Base-by-base conservation (phyloP, 306 rosid species). In the Spatholobus suberectus region DNA sequence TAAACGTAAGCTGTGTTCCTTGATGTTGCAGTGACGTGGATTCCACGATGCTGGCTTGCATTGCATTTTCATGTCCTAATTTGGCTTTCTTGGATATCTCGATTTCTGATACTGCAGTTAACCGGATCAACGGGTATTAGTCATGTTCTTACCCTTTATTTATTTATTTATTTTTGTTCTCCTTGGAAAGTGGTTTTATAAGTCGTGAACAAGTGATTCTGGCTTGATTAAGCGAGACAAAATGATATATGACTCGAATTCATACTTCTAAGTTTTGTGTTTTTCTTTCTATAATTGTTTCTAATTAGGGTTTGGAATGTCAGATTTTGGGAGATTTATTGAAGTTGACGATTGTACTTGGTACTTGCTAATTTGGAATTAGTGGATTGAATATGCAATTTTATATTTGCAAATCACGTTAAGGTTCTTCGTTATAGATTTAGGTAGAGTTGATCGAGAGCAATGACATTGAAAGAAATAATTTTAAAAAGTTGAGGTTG, bases 51-150 rank as follows among this genome's bases (percentile, higher is more conserved):
- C 87, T 93, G 65, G 95, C 92, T 34, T 93, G 95, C 97, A 41
- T 34, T 91, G 95, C 97, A 41, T 93, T 91, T 49, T 93, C 97
- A 3, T 93, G 97, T 80, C 94, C 95, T 23, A 91, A 87, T 88
- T 90, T 93, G 34, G 97, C 88, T 27, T 82, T 15, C 34, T n/a
- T 93, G 95, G 97, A 91, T 89, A 90, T 91, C 76, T 72, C 79
- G 20, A 78, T 73, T 18, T 81, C 90, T 23, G 77, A 79, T 43
- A 35, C 73, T 29, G 90, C 95, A 13, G 20, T 81, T 61, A 93
- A 91, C 85, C 89, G 95, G 73, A 93, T 93, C 82, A 89, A 88
- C 2, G 95, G 97, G 95, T 93, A 89, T 61, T 66, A 12, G 2
- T 46, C 43, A 37, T 34, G 59, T 55, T 4, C 13, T 69, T 21